Evolutionary conservation across 495 filamentous ascomycete species (phyloP).

Genomic region (Durotheca rogersii): DNA sequence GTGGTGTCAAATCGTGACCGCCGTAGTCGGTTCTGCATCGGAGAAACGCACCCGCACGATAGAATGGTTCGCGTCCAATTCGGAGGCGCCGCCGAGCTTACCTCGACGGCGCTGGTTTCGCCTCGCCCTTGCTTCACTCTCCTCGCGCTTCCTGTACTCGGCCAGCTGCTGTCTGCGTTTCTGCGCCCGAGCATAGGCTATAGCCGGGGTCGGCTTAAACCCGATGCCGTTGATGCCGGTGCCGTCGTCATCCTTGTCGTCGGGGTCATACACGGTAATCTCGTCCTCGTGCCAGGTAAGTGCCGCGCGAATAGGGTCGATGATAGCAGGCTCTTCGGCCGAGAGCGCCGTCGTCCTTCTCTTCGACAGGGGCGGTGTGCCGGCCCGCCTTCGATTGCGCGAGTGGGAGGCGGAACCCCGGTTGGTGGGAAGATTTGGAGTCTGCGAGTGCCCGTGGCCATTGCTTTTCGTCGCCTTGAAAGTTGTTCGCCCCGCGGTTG

Average conservation of each 20-base stretch:
- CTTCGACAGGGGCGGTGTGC: conserved; percentile 44
- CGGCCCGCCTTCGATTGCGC: conserved; percentile 41
- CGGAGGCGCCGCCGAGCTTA: conserved; percentile 18
- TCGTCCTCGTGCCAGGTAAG: conserved; percentile 83
- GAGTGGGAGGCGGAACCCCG: conserved; percentile 45
- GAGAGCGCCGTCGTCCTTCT: conserved; percentile 19
- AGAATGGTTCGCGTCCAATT: conserved; percentile 30
- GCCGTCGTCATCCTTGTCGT: conserved; percentile 73
- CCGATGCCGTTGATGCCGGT: conserved; percentile 88
- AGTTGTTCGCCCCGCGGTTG: conserved; percentile 35
- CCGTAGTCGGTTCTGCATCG: conserved; percentile 31
- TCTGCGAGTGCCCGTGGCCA: conserved; percentile 24
- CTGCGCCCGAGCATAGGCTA: conserved; percentile 73
- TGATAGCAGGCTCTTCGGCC: conserved; percentile 35
- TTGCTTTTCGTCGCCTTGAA: conserved; percentile 31
- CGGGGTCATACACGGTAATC: conserved; percentile 77
- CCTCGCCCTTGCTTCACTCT: conserved; percentile 75
- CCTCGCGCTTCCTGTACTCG: conserved; percentile 81
- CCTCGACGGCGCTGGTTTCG: conserved; percentile 64
- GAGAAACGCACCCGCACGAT: conserved; percentile 32
- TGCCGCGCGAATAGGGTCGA: conserved; percentile 54
- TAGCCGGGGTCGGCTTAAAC: conserved; percentile 82
- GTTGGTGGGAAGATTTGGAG: conserved; percentile 42
- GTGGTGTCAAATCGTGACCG: conserved; percentile 26
- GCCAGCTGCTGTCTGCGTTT: conserved; percentile 77